phyloP scores from a whole-genome alignment of 2,329 filamentous ascomycete species.

The Fusarium sp. region DNA sequence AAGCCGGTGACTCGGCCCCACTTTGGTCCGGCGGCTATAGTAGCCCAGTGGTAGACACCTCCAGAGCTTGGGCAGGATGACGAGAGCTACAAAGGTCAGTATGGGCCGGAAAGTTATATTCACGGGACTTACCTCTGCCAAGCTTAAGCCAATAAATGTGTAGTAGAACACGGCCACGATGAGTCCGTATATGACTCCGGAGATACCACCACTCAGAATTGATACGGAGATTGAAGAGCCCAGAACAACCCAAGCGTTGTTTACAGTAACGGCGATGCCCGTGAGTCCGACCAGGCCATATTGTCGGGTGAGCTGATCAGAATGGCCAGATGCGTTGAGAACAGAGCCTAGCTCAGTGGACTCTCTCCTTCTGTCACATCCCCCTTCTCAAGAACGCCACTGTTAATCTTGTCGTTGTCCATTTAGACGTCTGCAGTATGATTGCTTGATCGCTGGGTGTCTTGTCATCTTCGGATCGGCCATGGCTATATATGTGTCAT shows the following conservation, averaged over 20 bases:
- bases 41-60: conserved; percentile 45
- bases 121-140: conserved; percentile 34
- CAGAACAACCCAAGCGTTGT: conserved; percentile 44
- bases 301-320: conserved; percentile 39
- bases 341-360: conserved; percentile 11
- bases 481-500: neutral
- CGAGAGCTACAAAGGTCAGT: conserved; percentile 21
- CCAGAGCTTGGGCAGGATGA: conserved; percentile 42
- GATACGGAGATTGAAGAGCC: conserved; percentile 44
- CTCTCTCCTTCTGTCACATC: conserved; percentile 23
- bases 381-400: conserved; percentile 16
- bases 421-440: neutral
- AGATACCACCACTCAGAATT: conserved; percentile 36
- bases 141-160: conserved; percentile 38
- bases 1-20: conserved; percentile 43
- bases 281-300: conserved; percentile 43
- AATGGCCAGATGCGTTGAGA: conserved; percentile 38
- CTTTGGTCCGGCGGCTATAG: conserved; percentile 37
- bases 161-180: conserved; percentile 42
- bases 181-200: conserved; percentile 42
- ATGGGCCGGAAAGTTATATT: fast-evolving
- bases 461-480: no score
- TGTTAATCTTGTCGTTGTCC: conserved; percentile 17
- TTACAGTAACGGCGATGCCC: conserved; percentile 43
- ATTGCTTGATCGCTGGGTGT: no score